Evolutionary conservation across 305 asterid genomes (phyloP).

Genomic region (Solanum hybrid): DNA sequence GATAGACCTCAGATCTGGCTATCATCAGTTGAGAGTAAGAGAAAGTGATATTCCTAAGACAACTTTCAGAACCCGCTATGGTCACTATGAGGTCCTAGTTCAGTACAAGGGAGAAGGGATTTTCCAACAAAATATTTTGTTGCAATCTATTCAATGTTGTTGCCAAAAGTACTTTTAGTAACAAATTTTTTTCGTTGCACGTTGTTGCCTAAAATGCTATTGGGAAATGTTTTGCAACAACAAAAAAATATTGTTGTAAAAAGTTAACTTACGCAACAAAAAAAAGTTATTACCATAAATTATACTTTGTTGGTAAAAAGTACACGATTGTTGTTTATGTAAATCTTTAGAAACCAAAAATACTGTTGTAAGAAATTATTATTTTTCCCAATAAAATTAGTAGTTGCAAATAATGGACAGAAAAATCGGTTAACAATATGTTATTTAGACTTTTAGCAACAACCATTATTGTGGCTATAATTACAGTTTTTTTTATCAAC

Average conservation of each 20-base stretch:
- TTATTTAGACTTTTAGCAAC: no score
- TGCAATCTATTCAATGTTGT: not conserved
- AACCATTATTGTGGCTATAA: not conserved
- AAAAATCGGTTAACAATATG: not conserved
- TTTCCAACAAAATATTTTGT: not conserved
- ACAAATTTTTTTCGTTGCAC: not conserved
- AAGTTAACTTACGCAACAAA: not conserved
- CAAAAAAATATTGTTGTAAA: not conserved
- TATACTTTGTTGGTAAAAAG: not conserved
- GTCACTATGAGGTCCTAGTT: no score
- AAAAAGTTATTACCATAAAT: not conserved
- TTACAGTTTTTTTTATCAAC: not conserved
- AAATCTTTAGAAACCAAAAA: not conserved
- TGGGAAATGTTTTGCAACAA: not conserved
- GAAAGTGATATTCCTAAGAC: no score
- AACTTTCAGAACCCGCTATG: no score
- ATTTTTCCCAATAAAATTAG: no score
- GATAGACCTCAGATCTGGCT: no score
- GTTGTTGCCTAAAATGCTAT: not conserved
- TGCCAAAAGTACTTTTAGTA: not conserved
- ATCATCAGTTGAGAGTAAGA: no score
- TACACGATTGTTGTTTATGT: not conserved
- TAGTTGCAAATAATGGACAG: not conserved
- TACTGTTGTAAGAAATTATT: not conserved
- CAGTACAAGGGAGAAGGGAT: not conserved